Conservation (phyloP, 2,329 filamentous ascomycete species). For the Basipetospora chlamydospora region DNA sequence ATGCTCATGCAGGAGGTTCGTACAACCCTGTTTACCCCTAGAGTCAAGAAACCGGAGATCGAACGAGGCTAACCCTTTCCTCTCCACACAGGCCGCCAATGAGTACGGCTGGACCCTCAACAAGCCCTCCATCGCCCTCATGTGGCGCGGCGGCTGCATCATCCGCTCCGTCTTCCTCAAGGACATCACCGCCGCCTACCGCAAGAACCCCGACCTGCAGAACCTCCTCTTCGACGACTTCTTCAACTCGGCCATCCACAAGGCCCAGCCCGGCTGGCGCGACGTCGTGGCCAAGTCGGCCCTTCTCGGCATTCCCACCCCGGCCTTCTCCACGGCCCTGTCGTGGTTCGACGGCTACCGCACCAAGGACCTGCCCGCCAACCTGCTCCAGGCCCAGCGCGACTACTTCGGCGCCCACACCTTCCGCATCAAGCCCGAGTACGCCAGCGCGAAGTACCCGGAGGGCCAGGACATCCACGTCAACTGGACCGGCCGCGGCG, state of each 20-base stretch:
- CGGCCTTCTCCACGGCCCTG: constrained; percentile 90
- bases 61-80: neutral
- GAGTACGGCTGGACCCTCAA: constrained; percentile 98
- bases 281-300: constrained; percentile 84
- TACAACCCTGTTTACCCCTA: constrained; percentile 7
- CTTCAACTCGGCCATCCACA: constrained; percentile 99
- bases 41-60: too few species aligned
- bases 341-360: constrained; percentile 99
- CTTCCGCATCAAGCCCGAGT: constrained; percentile 75
- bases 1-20: constrained; percentile 97
- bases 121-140: constrained; percentile 98
- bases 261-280: constrained; percentile 84
- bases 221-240: constrained; percentile 98
- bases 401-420: constrained; percentile 98
- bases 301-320: constrained; percentile 87
- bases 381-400: constrained; percentile 95
- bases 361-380: constrained; percentile 92
- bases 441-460: constrained; percentile 64
- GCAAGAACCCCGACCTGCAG: constrained; percentile 83
- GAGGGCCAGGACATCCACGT: constrained; percentile 86
- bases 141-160: constrained; percentile 99
- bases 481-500: constrained; percentile 98
- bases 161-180: constrained; percentile 99
- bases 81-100: constrained; percentile 57
- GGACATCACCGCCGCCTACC: constrained; percentile 97